phyloP scores from a whole-genome alignment of 176 grass and related monocot species.

The Areca catechu region DNA sequence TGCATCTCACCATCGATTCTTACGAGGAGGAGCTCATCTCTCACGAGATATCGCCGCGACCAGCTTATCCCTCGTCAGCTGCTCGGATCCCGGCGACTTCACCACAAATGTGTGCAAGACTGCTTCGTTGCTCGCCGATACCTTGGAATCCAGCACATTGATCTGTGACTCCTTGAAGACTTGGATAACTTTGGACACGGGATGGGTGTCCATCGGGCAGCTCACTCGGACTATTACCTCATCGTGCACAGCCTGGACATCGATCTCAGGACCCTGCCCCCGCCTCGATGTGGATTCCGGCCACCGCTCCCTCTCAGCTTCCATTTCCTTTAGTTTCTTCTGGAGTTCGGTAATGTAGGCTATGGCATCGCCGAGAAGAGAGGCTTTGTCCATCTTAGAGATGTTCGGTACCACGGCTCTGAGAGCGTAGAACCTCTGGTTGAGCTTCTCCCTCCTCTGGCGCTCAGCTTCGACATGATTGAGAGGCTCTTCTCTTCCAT shows the following conservation, averaged over 20 bases:
- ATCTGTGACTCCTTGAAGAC: neutral
- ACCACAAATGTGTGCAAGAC: conserved; percentile 6
- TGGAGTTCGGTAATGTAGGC: conserved; percentile 84
- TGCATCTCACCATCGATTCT: too few relatives aligned
- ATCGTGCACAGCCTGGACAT: conserved; percentile 44
- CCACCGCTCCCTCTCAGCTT: conserved; percentile 8
- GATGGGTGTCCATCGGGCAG: conserved; percentile 49
- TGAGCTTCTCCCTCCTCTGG: conserved; percentile 86
- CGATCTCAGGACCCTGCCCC: conserved; percentile 25
- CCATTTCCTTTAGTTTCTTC: conserved; percentile 24
- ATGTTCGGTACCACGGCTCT: conserved; percentile 79
- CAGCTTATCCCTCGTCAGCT: too few relatives aligned
- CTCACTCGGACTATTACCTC: conserved; percentile 75
- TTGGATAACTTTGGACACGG: conserved; percentile 6
- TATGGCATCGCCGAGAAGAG: conserved; percentile 74
- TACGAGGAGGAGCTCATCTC: too few relatives aligned
- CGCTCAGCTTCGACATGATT: conserved; percentile 97
- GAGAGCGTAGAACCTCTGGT: conserved; percentile 86
- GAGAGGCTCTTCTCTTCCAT: conserved; percentile 76
- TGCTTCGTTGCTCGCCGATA: neutral
- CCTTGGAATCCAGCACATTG: conserved; percentile 8
- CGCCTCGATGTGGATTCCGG: neutral
- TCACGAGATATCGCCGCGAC: too few relatives aligned
- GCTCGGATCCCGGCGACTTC: too few relatives aligned
- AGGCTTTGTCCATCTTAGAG: conserved; percentile 94